Evolutionary conservation across 2,329 filamentous ascomycete genomes (phyloP), one percentile per base, ranked within the genome.

Genomic region (Colletotrichum tofieldiae): DNA sequence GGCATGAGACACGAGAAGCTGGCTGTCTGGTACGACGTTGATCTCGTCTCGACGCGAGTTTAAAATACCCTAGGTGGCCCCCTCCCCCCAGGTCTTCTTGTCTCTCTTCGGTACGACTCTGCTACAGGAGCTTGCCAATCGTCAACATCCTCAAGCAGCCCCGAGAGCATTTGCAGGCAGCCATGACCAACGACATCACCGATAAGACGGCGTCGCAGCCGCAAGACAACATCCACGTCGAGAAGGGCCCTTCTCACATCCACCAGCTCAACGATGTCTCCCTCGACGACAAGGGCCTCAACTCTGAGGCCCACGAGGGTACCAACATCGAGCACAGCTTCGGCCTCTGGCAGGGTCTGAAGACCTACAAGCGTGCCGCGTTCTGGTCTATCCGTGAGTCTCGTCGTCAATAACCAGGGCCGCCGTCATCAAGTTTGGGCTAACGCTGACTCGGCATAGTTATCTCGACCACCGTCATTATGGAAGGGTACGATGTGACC

Each of bases 401-500:
- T 78, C 5, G 29, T 11, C 18, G 11, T 5, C 35, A 12, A 16
- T 6, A n/a, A n/a, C 12, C 11, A 32, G 12, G 35, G 2, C 37
- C 16, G 1, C 3, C 18, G 29, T 35, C 12, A 18, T 3, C 7
- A 14, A 14, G 8, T n/a, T 23, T 12, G 37, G 20, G n/a, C 60
- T 72, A 39, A 72, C 29, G 20, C n/a, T 11, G 3, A 14, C 4
- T 32, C 8, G 1, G n/a, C 5, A 7, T 58, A 83, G 81, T 81
- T 67, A 82, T 86, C 65, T 86, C 84, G 16, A 82, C 82, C n/a
- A 82, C 84, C 4, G 82, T 87, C 65, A 81, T 87, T 72, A 87
- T 87, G 86, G 86, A 87, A 71, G 86, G 86, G 3, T 87, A 87
- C 76, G 86, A 87, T 62, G 81, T 84, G 2, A 85, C 83, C 43